Evolutionary conservation across 2,329 filamentous ascomycete genomes (phyloP).

Genomic region (Sodiomyces alkalinus): DNA sequence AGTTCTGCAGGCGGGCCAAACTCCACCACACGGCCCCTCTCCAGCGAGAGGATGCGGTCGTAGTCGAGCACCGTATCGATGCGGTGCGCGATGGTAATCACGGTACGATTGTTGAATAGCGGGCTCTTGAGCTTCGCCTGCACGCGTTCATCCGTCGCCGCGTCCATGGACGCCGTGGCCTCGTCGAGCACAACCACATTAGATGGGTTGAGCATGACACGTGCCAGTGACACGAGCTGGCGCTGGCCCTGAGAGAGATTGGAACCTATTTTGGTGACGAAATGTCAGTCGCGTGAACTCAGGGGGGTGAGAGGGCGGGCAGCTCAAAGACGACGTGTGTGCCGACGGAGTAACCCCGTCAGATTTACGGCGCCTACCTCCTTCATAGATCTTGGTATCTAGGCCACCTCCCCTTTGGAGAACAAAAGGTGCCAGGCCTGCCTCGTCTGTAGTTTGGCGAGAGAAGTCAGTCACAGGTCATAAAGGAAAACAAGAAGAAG

Average conservation of each 20-base stretch:
- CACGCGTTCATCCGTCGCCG: constrained; percentile 52
- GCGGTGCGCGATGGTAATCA: constrained; percentile 95
- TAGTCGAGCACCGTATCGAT: constrained; percentile 91
- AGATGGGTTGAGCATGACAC: constrained; percentile 84
- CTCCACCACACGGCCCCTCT: constrained; percentile 78
- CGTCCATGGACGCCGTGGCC: constrained; percentile 66
- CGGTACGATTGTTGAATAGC: constrained; percentile 77
- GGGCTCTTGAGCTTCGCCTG: constrained; percentile 48
- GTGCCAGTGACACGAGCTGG: constrained; percentile 84
- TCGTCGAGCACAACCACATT: constrained; percentile 97
- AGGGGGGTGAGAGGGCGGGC: constrained; percentile 6
- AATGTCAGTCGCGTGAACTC: constrained; percentile 7
- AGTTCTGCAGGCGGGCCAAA: constrained; percentile 78
- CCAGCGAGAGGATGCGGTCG: constrained; percentile 85
- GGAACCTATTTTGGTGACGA: constrained; percentile 42
- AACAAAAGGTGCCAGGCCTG: too few species aligned
- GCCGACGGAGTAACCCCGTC: constrained; percentile 14
- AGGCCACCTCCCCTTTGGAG: constrained; percentile 79
- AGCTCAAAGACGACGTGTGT: constrained; percentile 8
- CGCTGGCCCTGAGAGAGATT: constrained; percentile 93
- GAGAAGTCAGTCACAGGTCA: too few species aligned
- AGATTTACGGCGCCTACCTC: constrained; percentile 47
- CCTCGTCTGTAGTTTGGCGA: too few species aligned
- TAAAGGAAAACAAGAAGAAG: too few species aligned
- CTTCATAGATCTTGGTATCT: constrained; percentile 85